phyloP scores from a whole-genome alignment of 176 grass and related monocot species.

The Raddia guianensis region DNA sequence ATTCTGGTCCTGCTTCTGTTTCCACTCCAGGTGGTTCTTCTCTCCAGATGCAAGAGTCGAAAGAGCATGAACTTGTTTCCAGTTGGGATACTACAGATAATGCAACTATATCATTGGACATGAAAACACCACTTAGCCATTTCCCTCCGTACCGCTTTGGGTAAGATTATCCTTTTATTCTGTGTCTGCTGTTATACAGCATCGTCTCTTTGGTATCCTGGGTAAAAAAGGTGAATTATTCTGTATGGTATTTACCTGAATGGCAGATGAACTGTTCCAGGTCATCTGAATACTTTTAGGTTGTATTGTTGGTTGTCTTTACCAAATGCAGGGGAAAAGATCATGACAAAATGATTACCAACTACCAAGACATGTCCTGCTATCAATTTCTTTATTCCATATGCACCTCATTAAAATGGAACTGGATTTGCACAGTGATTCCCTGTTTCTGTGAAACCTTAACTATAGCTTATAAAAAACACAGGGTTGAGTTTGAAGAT shows the following conservation, averaged over 20 bases:
- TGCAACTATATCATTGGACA: constrained; percentile 83
- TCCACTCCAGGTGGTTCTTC: constrained; percentile 67
- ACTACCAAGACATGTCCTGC: constrained; percentile 31
- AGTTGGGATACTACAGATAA: constrained; percentile 74
- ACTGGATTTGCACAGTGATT: constrained; percentile 8
- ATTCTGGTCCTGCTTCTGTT: constrained; percentile 57
- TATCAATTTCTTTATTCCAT: constrained; percentile 28
- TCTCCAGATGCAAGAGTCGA: constrained; percentile 71
- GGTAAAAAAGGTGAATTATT: neutral
- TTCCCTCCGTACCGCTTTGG: constrained; percentile 97
- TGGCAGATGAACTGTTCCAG: neutral
- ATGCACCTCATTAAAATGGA: constrained; percentile 8
- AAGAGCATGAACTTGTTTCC: constrained; percentile 64
- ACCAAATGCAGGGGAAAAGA: neutral
- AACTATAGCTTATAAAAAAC: constrained; percentile 25
- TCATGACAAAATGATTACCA: neutral
- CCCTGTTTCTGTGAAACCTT: constrained; percentile 35
- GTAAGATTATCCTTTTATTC: constrained; percentile 50
- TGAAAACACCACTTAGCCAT: constrained; percentile 91
- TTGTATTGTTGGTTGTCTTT: neutral
- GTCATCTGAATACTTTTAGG: neutral
- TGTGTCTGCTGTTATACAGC: neutral
- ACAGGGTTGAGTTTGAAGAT: constrained; percentile 92
- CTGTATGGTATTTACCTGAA: constrained; percentile 22
- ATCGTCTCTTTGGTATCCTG: neutral